phyloP scores from a whole-genome alignment of 805 yeast genomes.

The Ogataea allantospora region DNA sequence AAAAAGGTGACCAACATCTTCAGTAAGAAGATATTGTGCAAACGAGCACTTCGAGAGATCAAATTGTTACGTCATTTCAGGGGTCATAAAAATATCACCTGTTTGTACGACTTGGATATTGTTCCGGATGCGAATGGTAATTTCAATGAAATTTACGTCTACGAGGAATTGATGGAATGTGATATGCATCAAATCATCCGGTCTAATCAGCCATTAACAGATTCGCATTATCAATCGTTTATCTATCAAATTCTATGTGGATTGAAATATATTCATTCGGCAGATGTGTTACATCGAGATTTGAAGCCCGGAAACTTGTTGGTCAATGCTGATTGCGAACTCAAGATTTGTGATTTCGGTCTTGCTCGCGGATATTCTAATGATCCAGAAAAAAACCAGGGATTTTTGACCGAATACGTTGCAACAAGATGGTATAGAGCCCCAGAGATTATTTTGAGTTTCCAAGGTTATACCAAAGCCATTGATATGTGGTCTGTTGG shows the following conservation, averaged over 20 bases:
- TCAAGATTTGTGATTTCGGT: conserved; percentile 96
- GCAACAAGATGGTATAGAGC: conserved; percentile 99
- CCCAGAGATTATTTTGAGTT: conserved; percentile 94
- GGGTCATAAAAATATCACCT: conserved; percentile 95
- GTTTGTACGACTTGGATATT: conserved; percentile 91
- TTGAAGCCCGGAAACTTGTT: conserved; percentile 90
- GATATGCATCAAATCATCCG: conserved; percentile 97
- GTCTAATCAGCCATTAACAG: conserved; percentile 90
- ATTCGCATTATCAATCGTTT: conserved; percentile 92
- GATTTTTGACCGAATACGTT: conserved; percentile 95
- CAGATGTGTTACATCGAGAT: conserved; percentile 93
- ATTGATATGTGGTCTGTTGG: conserved; percentile 99
- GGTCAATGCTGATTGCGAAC: conserved; percentile 94
- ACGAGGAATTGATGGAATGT: conserved; percentile 97
- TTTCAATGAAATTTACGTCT: conserved; percentile 88
- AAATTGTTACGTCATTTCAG: conserved; percentile 89
- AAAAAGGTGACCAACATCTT: conserved; percentile 95
- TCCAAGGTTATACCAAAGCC: conserved; percentile 93
- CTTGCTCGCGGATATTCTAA: conserved; percentile 87
- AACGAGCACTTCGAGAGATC: conserved; percentile 87
- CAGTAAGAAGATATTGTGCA: conserved; percentile 85
- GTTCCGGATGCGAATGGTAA: conserved; percentile 66
- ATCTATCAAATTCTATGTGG: conserved; percentile 92
- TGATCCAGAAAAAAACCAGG: conserved; percentile 80
- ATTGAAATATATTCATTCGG: conserved; percentile 89